Conservation (phyloP, 1,139 yeast species). For the Casaregolazyma lundiana region DNA sequence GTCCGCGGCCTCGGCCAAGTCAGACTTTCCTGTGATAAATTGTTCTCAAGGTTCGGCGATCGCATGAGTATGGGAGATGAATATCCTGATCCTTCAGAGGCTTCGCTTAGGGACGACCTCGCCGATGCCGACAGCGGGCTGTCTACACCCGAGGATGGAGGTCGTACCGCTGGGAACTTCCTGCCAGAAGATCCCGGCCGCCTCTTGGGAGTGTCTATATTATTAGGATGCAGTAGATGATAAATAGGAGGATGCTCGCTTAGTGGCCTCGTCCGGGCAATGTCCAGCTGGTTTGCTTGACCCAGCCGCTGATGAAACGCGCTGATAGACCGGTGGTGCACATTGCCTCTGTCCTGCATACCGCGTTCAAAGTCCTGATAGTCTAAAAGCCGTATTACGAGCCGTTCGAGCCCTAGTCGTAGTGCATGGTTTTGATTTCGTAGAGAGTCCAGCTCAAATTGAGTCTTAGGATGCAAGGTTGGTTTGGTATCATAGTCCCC, state of each 20-base stretch:
- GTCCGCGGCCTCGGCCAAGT: slow-evolving; percentile 1
- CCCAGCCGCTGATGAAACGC: slow-evolving; percentile 26
- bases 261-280: background rate
- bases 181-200: background rate
- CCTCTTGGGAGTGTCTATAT: background rate
- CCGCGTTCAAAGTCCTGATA: slow-evolving; percentile 29
- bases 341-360: slow-evolving; percentile 26
- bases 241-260: background rate
- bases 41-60: background rate
- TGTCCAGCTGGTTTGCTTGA: slow-evolving; percentile 1
- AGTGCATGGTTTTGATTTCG: slow-evolving; percentile 31
- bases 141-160: background rate
- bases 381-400: slow-evolving; percentile 33
- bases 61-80: background rate
- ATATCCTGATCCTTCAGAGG: background rate
- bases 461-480: slow-evolving; percentile 5
- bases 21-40: background rate
- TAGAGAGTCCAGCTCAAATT: slow-evolving; percentile 28
- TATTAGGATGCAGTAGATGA: background rate
- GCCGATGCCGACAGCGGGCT: background rate
- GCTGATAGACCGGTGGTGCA: slow-evolving; percentile 26
- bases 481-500: background rate
- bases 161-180: background rate
- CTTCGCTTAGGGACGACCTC: background rate
- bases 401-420: slow-evolving; percentile 30